Conservation (phyloP, 768 basidiomycete species). For the Sistotremastrum suecicum region DNA sequence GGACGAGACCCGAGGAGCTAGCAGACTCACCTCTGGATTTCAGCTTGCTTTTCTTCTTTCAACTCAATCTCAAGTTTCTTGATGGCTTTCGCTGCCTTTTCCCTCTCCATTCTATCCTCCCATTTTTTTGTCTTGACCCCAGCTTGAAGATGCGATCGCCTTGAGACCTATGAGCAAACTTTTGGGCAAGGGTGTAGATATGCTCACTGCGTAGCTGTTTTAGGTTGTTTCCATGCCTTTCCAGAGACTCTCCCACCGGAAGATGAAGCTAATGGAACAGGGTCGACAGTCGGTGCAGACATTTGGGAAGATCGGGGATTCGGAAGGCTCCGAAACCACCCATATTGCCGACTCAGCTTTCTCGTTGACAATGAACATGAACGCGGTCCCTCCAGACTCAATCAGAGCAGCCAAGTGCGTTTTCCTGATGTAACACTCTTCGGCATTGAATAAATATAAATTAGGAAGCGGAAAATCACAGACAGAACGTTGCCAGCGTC, state of each 20-base stretch:
- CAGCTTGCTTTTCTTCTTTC: constrained; percentile 62
- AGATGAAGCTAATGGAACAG: constrained; percentile 35
- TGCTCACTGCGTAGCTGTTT: constrained; percentile 37
- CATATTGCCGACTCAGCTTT: too few species aligned
- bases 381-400: too few species aligned
- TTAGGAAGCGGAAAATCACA: constrained; percentile 62
- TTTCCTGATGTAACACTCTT: too few species aligned
- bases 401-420: too few species aligned
- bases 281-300: neutral
- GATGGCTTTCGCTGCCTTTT: constrained; percentile 48
- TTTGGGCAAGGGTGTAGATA: neutral
- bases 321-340: too few species aligned
- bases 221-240: constrained; percentile 49
- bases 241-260: constrained; percentile 54
- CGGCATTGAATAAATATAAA: too few species aligned
- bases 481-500: constrained; percentile 71
- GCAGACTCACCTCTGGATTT: constrained; percentile 37
- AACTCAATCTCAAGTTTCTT: constrained; percentile 64
- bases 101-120: constrained; percentile 56
- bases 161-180: constrained; percentile 15
- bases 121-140: constrained; percentile 55
- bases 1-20: constrained; percentile 1
- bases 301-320: too few species aligned
- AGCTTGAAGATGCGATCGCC: constrained; percentile 52
- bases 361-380: too few species aligned